Base-by-base conservation (phyloP, 23 red algal species). In the Chondrus crispus region DNA sequence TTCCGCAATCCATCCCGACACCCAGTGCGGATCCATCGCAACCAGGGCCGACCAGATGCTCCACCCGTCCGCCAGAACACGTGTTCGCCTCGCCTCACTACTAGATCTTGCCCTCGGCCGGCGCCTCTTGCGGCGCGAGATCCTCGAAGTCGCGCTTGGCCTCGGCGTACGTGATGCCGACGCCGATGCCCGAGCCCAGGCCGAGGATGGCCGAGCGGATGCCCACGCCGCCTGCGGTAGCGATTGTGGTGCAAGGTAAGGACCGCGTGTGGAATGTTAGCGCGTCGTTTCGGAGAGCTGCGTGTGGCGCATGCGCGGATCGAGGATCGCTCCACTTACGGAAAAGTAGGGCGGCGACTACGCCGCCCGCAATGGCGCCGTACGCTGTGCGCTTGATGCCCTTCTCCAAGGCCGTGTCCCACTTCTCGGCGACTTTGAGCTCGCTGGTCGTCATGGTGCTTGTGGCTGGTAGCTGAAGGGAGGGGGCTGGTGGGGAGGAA, bases 381-480 rank as follows among this genome's bases (percentile, higher is more conserved):
- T 98, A 98, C 2, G 93, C 96, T 26, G 85, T 93, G 82, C 96
- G 91, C 60, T 98, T 98, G 88, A 98, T 95, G 54, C 96, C 96
- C 51, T 90, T 95, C 81, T 98, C 96, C 44, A 98, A 63, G 20
- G 96, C 94, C 19, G 77, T 48, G 68, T 98, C 96, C 96, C 96
- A 98, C 40, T 94, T 91, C 46, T 98, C 96, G 36, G 85, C 86
- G 2, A 98, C 83, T 60, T 93, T 82, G 39, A 93, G 91, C 76
- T 98, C 96, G 52, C 82, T 88, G 32, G 82, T 76, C 48, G 71
- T 20, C 64, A 85, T 84, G 40, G 13, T 93, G 79, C 22, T 48
- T 37, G 68, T 19, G 20, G 10, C 22, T 33, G 45, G 28, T 10
- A 20, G 24, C 6, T 45, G 71, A 37, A 62, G 52, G 18, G 42